Evolutionary conservation across 192 early-diverging fungal genomes (phyloP).

Genomic region (Coemansia sp.): DNA sequence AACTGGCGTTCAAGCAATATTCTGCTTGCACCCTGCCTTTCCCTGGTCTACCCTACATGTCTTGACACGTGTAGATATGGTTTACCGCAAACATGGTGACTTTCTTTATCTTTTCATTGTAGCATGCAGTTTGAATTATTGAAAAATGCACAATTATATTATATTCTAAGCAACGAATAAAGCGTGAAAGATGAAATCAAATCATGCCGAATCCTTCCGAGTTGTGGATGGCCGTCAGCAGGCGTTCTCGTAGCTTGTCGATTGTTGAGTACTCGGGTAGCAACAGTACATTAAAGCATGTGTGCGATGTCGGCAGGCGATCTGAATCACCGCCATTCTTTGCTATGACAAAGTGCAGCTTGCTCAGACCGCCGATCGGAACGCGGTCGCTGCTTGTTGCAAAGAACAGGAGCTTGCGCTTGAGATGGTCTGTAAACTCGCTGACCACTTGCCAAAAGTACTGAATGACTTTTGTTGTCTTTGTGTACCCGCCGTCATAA

Average conservation of each 20-base stretch:
- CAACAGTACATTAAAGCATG: conserved; percentile 89
- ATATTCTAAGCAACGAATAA: too few species aligned
- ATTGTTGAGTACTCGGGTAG: conserved; percentile 79
- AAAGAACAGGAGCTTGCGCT: conserved; percentile 87
- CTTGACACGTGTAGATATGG: too few species aligned
- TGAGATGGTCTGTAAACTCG: conserved; percentile 76
- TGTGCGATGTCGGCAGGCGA: conserved; percentile 89
- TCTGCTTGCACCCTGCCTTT: too few species aligned
- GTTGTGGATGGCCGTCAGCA: conserved; percentile 79
- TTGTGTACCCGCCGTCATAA: conserved; percentile 83
- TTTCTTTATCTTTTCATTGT: too few species aligned
- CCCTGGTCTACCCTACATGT: too few species aligned
- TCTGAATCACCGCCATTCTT: conserved; percentile 84
- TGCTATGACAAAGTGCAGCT: conserved; percentile 82
- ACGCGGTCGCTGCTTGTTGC: conserved; percentile 90
- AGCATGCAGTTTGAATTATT: too few species aligned
- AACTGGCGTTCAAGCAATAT: too few species aligned
- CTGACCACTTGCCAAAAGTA: conserved; percentile 88
- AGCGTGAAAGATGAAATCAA: conserved; percentile 24
- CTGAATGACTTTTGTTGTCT: conserved; percentile 64
- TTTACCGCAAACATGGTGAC: too few species aligned
- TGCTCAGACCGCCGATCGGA: conserved; percentile 82
- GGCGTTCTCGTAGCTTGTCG: conserved; percentile 73
- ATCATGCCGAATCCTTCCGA: conserved; percentile 81
- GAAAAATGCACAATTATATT: too few species aligned